A percentile compares a stretch with the other conserved stretches of the same genome.
phyloP scores from a whole-genome alignment of 202 grass and related monocot species.

The Musa balbisiana region DNA sequence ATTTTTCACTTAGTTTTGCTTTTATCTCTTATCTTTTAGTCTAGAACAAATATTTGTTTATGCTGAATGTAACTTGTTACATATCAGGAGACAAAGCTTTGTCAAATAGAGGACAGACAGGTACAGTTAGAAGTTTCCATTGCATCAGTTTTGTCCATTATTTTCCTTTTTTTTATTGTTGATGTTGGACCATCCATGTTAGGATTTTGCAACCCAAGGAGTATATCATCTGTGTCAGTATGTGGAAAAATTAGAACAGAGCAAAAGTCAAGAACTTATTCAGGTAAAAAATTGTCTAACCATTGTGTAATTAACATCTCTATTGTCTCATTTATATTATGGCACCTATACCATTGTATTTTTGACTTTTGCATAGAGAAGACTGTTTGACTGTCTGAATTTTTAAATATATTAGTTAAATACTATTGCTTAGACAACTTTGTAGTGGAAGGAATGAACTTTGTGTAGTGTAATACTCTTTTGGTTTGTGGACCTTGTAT shows the following conservation, averaged over 20 bases:
- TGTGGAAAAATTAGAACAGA: slow-evolving; percentile 67
- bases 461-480: no score
- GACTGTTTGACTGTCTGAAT: no score
- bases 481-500: no score
- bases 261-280: slow-evolving; percentile 38
- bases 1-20: slow-evolving; percentile 4
- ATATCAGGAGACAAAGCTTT: slow-evolving; percentile 81
- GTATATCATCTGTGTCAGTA: slow-evolving; percentile 71
- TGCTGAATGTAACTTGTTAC: slow-evolving; percentile 37
- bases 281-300: slow-evolving; percentile 31
- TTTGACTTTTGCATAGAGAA: no score
- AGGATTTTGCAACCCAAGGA: slow-evolving; percentile 68
- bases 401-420: background rate
- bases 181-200: slow-evolving; percentile 2
- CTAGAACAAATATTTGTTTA: background rate
- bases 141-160: background rate
- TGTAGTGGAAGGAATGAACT: no score
- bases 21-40: background rate
- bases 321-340: no score
- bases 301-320: no score
- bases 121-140: slow-evolving; percentile 23
- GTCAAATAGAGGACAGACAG: slow-evolving; percentile 56
- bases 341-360: no score
- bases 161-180: background rate
- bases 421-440: no score